phyloP scores from a whole-genome alignment of 108 stramenopile species.

The Poteriospumella lacustris region DNA sequence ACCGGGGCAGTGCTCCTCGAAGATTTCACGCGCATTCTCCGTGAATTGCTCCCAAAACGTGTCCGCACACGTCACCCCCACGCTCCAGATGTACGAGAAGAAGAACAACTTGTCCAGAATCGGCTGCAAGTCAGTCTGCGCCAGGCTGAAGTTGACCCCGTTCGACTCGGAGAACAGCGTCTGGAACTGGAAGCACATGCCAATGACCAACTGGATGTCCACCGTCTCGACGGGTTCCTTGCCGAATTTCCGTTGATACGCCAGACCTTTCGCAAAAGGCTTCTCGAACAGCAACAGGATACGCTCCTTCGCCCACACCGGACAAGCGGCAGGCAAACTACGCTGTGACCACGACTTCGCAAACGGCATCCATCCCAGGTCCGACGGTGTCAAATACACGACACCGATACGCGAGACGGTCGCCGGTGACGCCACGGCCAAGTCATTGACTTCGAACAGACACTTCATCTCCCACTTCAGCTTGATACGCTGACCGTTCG shows the following conservation, averaged over 20 bases:
- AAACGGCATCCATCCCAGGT: conserved; percentile 62
- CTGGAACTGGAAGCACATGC: conserved; percentile 47
- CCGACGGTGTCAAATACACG: conserved; percentile 62
- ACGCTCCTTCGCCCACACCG: conserved; percentile 36
- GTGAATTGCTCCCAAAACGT: conserved; percentile 43
- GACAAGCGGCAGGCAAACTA: conserved; percentile 40
- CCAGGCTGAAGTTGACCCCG: conserved; percentile 24
- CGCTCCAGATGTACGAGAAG: conserved; percentile 53
- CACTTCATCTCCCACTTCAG: conserved; percentile 63
- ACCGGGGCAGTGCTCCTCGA: conserved; percentile 25
- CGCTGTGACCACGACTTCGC: conserved; percentile 51
- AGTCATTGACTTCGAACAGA: conserved; percentile 65
- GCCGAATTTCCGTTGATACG: conserved; percentile 44
- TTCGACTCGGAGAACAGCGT: conserved; percentile 28
- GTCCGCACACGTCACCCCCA: conserved; percentile 47
- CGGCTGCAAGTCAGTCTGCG: conserved; percentile 35
- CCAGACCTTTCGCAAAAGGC: conserved; percentile 37
- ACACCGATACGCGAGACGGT: conserved; percentile 64
- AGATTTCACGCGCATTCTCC: conserved; percentile 28
- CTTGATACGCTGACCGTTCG: conserved; percentile 68
- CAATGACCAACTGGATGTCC: conserved; percentile 54
- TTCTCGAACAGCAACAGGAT: conserved; percentile 45
- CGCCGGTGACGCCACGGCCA: conserved; percentile 61
- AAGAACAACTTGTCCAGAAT: conserved; percentile 55
- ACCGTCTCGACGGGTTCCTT: conserved; percentile 55